phyloP scores from a whole-genome alignment of 2,329 filamentous ascomycete species.

The Penicillium sp. region DNA sequence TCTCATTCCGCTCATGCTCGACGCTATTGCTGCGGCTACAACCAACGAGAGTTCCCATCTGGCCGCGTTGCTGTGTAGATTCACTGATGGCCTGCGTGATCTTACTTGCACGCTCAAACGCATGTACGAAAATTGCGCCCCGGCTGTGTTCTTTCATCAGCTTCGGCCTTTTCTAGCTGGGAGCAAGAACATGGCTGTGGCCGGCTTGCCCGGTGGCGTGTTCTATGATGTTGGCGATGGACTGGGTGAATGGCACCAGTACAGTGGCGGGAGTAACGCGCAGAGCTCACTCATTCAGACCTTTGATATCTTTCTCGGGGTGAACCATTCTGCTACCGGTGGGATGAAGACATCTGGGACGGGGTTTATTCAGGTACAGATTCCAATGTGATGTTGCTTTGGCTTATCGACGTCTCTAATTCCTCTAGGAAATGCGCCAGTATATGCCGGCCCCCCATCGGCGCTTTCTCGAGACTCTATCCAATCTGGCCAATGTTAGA shows the following conservation, averaged over 20 bases:
- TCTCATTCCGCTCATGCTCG: conserved; percentile 43
- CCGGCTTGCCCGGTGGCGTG: conserved; percentile 47
- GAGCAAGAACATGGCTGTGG: conserved; percentile 50
- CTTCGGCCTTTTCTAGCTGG: conserved; percentile 50
- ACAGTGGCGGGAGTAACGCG: conserved; percentile 51
- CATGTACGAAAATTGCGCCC: conserved; percentile 49
- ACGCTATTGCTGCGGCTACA: conserved; percentile 44
- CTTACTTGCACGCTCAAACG: conserved; percentile 42
- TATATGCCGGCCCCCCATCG: conserved; percentile 53
- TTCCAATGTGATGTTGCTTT: neutral
- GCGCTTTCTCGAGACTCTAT: conserved; percentile 47
- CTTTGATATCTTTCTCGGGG: conserved; percentile 49
- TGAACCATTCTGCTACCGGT: conserved; percentile 43
- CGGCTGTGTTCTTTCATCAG: conserved; percentile 48
- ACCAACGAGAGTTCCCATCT: conserved; percentile 35
- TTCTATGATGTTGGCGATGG: conserved; percentile 49
- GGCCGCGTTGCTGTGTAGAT: conserved; percentile 36
- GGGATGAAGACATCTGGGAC: conserved; percentile 24
- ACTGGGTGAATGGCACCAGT: conserved; percentile 46
- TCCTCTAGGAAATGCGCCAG: conserved; percentile 46
- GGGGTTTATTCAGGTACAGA: conserved; percentile 28
- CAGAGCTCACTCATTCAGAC: conserved; percentile 52
- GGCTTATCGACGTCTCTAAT: conserved; percentile 12
- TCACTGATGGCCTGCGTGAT: conserved; percentile 41
- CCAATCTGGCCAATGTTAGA: conserved; percentile 43